Base-by-base conservation (phyloP, 2,329 filamentous ascomycete genomes). In the Metarhizium robertsii region DNA sequence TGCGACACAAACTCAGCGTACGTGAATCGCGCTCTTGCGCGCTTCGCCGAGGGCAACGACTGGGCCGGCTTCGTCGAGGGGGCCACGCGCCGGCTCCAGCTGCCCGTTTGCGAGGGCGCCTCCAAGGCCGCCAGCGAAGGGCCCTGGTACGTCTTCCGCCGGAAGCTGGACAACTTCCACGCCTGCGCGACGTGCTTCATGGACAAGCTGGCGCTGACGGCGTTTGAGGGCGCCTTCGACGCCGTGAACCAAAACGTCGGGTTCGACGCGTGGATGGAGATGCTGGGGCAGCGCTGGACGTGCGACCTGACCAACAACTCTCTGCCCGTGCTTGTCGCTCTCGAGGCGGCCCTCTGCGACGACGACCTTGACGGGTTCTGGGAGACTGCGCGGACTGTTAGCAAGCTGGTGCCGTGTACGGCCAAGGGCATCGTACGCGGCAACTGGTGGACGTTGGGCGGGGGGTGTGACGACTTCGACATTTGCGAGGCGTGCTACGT, bases 151-250 rank as follows among this genome's bases (percentile, higher is more conserved):
- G 42, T 61, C 0, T 59, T 64, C 0, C 61, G 64, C 0, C 61
- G 59, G 1, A 57, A 51, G 10, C 62, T 70, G 2, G 57, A 66
- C 1, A 58, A 61, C 1, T 47, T 72, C 47, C 57, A 58, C 4
- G 58, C 69, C 0, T 73, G 71, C 52, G 67, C 71, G 48, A 55
- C 66, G 1, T 73, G 71, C 25, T 71, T 66, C 55, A 55, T 71
- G 11, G 69, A 72, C 18, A 66, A 62, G 13, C n/a, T 72, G 6
- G 65, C 61, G 0, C 47, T 64, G 2, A 71, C 69, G 0, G 51
- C 51, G 0, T 67, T 73, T 6, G 64, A 56, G 0, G 40, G 51
- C 5, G 60, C 68, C 8, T 73, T 71, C 49, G 63, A 64, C 18
- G 59, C 46, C 0, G 52, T 64, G 8, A 29, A 56, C 0, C 57